Percentiles rank a stretch among this genome's conserved stretches.
Evolutionary conservation across 2,329 filamentous ascomycete species (phyloP).

Genomic region (Cephalotrichum gorgonifer): DNA sequence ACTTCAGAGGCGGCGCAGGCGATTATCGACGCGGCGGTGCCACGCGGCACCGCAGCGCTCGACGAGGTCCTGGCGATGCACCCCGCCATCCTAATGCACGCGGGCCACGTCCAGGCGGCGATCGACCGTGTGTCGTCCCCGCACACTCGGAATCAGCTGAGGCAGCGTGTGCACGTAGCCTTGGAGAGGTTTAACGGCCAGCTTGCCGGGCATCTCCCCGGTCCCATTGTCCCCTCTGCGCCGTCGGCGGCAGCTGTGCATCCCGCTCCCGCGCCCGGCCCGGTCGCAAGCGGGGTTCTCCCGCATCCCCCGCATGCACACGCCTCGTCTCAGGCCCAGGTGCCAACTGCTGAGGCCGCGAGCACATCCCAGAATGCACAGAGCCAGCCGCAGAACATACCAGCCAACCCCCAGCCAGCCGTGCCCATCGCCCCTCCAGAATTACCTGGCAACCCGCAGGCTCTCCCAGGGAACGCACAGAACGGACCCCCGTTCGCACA

Average conservation of each 20-base stretch:
- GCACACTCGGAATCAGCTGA: conserved; percentile 34
- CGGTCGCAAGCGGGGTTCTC: too few relatives aligned
- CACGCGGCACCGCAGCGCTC: conserved; percentile 36
- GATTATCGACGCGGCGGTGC: conserved; percentile 43
- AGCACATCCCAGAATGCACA: too few relatives aligned
- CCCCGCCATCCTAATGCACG: conserved; percentile 37
- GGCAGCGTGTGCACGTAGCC: conserved; percentile 31
- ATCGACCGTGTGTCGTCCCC: conserved; percentile 42
- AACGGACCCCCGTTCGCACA: neutral
- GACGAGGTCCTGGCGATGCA: conserved; percentile 33
- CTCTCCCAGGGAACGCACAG: too few relatives aligned
- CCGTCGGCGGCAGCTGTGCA: too few relatives aligned
- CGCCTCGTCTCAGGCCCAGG: too few relatives aligned
- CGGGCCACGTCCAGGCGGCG: conserved; percentile 35
- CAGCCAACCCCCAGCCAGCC: too few relatives aligned
- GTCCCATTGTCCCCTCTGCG: too few relatives aligned
- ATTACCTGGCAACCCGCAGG: too few relatives aligned
- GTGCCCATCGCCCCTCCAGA: too few relatives aligned
- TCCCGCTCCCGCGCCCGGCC: neutral
- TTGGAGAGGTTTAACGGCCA: neutral
- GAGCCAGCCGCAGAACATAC: too few relatives aligned
- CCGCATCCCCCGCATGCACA: too few relatives aligned
- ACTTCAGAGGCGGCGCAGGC: conserved; percentile 12
- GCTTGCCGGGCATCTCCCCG: neutral
- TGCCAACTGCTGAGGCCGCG: too few relatives aligned